phyloP scores from a whole-genome alignment of 257 asterid genomes.

The Solanum megistacrolobum region DNA sequence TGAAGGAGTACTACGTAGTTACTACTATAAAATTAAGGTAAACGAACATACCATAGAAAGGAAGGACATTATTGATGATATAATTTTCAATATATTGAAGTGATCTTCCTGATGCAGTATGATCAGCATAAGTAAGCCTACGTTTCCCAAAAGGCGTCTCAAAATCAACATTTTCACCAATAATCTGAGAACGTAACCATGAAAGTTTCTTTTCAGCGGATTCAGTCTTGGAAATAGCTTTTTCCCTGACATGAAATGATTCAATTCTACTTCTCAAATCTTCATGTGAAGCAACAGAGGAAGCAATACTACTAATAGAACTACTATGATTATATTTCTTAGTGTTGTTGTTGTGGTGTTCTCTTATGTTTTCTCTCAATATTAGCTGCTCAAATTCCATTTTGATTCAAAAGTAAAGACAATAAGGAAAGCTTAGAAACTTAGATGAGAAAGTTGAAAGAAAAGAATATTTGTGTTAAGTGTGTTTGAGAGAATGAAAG shows the following conservation, averaged over 20 bases:
- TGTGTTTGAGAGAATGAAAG: not conserved
- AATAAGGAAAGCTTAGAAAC: not conserved
- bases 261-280: not conserved
- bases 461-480: too few relatives aligned
- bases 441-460: not conserved
- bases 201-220: not conserved
- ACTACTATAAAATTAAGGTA: not conserved
- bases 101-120: conserved; percentile 52
- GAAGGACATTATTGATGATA: conserved; percentile 26
- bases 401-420: not conserved
- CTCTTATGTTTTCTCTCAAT: not conserved
- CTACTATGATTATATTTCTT: not conserved
- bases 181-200: conserved; percentile 8
- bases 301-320: not conserved
- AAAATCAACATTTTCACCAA: conserved; percentile 24
- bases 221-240: not conserved
- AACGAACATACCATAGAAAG: conserved; percentile 30
- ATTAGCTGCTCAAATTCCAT: not conserved
- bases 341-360: not conserved
- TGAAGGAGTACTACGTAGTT: not conserved
- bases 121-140: conserved; percentile 47
- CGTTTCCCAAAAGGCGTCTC: conserved; percentile 38
- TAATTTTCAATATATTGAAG: conserved; percentile 33
- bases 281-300: not conserved
- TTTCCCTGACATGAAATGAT: not conserved